These are phyloP conservation scores for Leccinum incarnatum DNA, from an alignment of 768 basidiomycete species.

Conservation along the genomic window DNA sequence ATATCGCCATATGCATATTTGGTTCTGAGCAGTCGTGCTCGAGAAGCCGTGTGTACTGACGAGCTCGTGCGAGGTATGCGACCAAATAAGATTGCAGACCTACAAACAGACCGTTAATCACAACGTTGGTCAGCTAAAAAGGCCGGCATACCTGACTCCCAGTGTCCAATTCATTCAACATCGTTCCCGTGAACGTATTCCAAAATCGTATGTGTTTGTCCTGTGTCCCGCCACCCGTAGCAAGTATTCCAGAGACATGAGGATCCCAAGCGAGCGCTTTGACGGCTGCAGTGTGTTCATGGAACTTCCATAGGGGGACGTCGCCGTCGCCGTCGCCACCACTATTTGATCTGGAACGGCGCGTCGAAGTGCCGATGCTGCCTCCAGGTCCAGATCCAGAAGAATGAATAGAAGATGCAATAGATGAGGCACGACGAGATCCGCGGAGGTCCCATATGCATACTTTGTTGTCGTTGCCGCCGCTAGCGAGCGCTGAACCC, in stretches of 20 bases:
- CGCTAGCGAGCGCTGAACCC: slow-evolving; percentile 74
- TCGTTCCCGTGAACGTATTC: slow-evolving; percentile 85
- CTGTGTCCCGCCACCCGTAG: slow-evolving; percentile 97
- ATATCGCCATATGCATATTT: slow-evolving; percentile 95
- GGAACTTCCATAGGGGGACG: slow-evolving; percentile 87
- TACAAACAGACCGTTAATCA: slow-evolving; percentile 31
- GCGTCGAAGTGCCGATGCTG: slow-evolving; percentile 21
- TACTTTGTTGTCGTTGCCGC: slow-evolving; percentile 98
- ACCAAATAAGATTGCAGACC: slow-evolving; percentile 99
- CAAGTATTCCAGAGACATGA: slow-evolving; percentile 85
- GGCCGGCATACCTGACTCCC: slow-evolving; percentile 75
- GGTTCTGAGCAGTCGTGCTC: slow-evolving; percentile 90
- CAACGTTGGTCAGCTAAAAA: neutral
- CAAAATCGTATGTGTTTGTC: slow-evolving; percentile 98
- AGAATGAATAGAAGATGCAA: slow-evolving; percentile 25
- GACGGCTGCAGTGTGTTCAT: slow-evolving; percentile 95
- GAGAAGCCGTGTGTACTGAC: slow-evolving; percentile 98
- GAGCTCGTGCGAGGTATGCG: slow-evolving; percentile 90
- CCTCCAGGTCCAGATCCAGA: slow-evolving; percentile 31
- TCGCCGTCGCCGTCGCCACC: slow-evolving; percentile 40
- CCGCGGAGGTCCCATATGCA: slow-evolving; percentile 94
- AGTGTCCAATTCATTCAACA: slow-evolving; percentile 88
- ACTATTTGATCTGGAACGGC: slow-evolving; percentile 26
- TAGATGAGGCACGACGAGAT: slow-evolving; percentile 38
- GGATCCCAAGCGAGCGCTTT: slow-evolving; percentile 99